phyloP scores from a whole-genome alignment of 2,329 filamentous ascomycete genomes.

The Monosporascus sp. region DNA sequence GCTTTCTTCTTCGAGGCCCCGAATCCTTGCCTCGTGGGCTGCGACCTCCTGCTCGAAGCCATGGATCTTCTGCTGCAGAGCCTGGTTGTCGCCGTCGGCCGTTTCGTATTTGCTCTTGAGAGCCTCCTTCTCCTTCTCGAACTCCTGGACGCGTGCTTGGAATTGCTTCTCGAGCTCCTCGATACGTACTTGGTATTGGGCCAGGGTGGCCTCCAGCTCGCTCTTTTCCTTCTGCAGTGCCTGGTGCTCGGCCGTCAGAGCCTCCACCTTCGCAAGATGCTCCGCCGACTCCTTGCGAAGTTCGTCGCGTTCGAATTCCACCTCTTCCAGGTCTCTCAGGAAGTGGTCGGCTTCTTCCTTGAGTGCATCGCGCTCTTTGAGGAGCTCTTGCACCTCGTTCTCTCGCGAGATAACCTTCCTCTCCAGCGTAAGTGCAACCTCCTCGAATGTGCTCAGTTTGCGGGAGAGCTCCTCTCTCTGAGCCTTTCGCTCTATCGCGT shows the following conservation, averaged over 20 bases:
- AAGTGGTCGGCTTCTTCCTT: constrained; percentile 12
- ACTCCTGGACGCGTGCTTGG: constrained; percentile 5
- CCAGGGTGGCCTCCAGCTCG: constrained; percentile 7
- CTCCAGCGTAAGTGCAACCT: constrained; percentile 17
- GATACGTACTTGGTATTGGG: not conserved
- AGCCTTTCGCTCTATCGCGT: constrained; percentile 16
- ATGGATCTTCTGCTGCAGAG: constrained; percentile 21
- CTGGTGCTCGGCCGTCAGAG: not conserved
- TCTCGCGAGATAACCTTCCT: constrained; percentile 19
- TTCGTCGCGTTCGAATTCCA: not conserved
- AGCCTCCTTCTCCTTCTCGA: constrained; percentile 23
- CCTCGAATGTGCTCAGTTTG: constrained; percentile 19
- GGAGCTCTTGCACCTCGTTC: constrained; percentile 20
- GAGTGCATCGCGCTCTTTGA: constrained; percentile 18
- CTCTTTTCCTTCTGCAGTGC: constrained; percentile 11
- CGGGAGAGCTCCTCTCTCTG: constrained; percentile 19
- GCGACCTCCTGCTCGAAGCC: constrained; percentile 24
- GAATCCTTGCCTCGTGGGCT: constrained; percentile 21
- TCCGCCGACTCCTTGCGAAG: not conserved
- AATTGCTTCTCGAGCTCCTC: constrained; percentile 12
- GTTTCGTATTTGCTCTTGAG: constrained; percentile 22
- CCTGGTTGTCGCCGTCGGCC: constrained; percentile 20
- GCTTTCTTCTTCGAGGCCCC: constrained; percentile 15
- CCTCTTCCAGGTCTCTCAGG: constrained; percentile 10
- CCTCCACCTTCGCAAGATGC: not conserved